Percentiles rank a stretch among this genome's conserved stretches.
These are phyloP conservation scores for Alternaria solani DNA, from an alignment of 2,329 filamentous ascomycete species.

Conservation along the genomic window DNA sequence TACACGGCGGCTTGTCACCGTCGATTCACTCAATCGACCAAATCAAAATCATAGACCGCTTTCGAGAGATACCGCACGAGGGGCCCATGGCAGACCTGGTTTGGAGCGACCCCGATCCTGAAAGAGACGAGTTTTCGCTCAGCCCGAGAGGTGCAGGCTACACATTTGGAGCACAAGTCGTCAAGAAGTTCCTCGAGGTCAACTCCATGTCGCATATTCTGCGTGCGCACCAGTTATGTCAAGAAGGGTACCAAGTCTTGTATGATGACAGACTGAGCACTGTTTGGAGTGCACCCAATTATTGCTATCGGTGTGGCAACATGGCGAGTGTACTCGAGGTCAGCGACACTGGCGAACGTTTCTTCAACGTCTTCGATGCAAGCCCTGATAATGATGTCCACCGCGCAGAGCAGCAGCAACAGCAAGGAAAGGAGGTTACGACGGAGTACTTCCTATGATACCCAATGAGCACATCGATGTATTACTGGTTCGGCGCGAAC, in stretches of 20 bases:
- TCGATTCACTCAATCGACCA: conserved; percentile 98
- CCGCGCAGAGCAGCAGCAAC: conserved; percentile 79
- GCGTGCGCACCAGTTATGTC: conserved; percentile 96
- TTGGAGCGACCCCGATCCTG: conserved; percentile 98
- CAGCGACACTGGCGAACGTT: conserved; percentile 88
- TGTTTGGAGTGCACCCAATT: conserved; percentile 83
- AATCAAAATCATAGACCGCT: conserved; percentile 99
- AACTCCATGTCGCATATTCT: conserved; percentile 98
- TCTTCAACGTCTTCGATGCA: conserved; percentile 97
- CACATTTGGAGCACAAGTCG: conserved; percentile 96
- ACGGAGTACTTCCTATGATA: conserved; percentile 73
- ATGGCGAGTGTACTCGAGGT: conserved; percentile 97
- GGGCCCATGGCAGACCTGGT: conserved; percentile 99
- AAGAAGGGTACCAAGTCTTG: conserved; percentile 96
- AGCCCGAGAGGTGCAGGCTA: conserved; percentile 94
- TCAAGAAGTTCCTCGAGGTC: conserved; percentile 96
- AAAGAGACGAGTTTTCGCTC: conserved; percentile 94
- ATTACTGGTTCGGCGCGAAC: conserved; percentile 13
- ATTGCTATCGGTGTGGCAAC: conserved; percentile 95
- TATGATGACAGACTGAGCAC: conserved; percentile 95
- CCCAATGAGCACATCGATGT: conserved; percentile 28
- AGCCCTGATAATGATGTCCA: conserved; percentile 94
- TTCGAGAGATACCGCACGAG: conserved; percentile 97
- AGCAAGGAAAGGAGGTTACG: conserved; percentile 75
- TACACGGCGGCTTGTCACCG: conserved; percentile 78